A percentile compares a stretch with the other conserved stretches of the same genome.
These are phyloP conservation scores for Penicillium sumatraense DNA, from an alignment of 2,329 filamentous ascomycete genomes.

Conservation along the genomic window DNA sequence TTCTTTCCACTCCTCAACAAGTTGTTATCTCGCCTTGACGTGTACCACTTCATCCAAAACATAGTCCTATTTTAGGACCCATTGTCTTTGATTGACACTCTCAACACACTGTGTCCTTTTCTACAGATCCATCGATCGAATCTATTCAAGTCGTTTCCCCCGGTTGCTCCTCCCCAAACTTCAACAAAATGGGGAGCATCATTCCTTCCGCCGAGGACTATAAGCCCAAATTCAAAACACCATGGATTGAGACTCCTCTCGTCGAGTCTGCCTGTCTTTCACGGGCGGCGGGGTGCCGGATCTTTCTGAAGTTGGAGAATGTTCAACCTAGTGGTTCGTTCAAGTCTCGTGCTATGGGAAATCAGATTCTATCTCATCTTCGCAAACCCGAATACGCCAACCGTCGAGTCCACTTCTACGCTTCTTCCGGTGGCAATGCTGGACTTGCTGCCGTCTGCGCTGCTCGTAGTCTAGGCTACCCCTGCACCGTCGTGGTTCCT, in stretches of 20 bases:
- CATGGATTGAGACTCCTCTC: constrained; percentile 75
- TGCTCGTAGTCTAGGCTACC: constrained; percentile 65
- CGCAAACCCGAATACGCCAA: constrained; percentile 45
- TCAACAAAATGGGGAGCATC: constrained; percentile 43
- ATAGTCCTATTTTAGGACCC: constrained; percentile 15
- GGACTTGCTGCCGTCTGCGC: constrained; percentile 80
- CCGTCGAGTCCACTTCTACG: constrained; percentile 72
- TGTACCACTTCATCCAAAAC: constrained; percentile 16
- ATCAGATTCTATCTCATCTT: constrained; percentile 65
- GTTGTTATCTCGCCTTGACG: constrained; percentile 1
- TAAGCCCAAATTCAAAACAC: constrained; percentile 41
- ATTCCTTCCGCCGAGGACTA: constrained; percentile 29
- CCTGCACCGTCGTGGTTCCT: constrained; percentile 77
- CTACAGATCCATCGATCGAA: neutral
- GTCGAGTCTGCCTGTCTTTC: constrained; percentile 70
- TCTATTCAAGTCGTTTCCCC: neutral
- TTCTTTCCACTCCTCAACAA: constrained; percentile 8
- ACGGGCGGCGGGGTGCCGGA: constrained; percentile 73
- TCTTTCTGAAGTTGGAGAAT: constrained; percentile 85
- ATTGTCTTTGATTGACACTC: constrained; percentile 10
- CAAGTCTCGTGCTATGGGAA: constrained; percentile 78
- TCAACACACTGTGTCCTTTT: neutral
- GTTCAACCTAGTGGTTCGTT: constrained; percentile 85
- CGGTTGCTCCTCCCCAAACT: constrained; percentile 1
- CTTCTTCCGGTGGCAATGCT: constrained; percentile 80